A percentile compares a stretch with the other conserved stretches of the same genome.
Evolutionary conservation across 768 basidiomycete species (phyloP).

Genomic region (Hydnum rufescens): DNA sequence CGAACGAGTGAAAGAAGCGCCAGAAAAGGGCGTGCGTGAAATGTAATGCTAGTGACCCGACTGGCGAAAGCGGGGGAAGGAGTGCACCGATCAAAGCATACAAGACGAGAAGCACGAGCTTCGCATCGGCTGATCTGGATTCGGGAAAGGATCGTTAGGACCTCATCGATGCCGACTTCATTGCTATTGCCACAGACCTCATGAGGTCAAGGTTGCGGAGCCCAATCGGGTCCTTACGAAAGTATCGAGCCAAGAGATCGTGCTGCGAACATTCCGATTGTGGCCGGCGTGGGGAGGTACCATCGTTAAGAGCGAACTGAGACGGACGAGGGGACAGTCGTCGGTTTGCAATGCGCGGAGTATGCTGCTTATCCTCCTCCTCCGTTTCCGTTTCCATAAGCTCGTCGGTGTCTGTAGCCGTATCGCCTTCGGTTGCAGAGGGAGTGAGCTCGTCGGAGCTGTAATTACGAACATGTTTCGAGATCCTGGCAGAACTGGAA

Average conservation of each 20-base stretch:
- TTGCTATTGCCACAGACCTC: slow-evolving; percentile 30
- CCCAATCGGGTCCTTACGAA: slow-evolving; percentile 69
- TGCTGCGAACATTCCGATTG: slow-evolving; percentile 37
- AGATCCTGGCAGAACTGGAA: neutral
- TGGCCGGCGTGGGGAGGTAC: neutral
- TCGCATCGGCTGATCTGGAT: slow-evolving; percentile 61
- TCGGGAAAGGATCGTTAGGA: neutral
- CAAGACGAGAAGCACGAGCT: slow-evolving; percentile 50
- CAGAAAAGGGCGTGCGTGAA: slow-evolving; percentile 70
- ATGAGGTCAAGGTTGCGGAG: slow-evolving; percentile 68
- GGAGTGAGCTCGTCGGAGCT: slow-evolving; percentile 1
- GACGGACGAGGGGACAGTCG: neutral
- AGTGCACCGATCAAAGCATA: slow-evolving; percentile 41
- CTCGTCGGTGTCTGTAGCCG: slow-evolving; percentile 48
- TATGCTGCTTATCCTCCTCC: slow-evolving; percentile 23
- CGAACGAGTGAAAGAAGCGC: slow-evolving; percentile 76
- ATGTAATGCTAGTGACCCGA: slow-evolving; percentile 39
- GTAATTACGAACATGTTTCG: neutral
- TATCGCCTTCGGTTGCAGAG: slow-evolving; percentile 20
- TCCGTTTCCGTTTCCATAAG: slow-evolving; percentile 53
- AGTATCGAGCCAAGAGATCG: slow-evolving; percentile 78
- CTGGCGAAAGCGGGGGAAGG: slow-evolving; percentile 35
- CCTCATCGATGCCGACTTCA: neutral
- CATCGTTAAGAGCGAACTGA: neutral
- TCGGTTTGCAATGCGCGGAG: neutral